Percentiles rank a stretch among this genome's conserved stretches.
These are phyloP conservation scores for Solanum corneliomulleri DNA, from an alignment of 257 asterid genomes.

Conservation along the genomic window DNA sequence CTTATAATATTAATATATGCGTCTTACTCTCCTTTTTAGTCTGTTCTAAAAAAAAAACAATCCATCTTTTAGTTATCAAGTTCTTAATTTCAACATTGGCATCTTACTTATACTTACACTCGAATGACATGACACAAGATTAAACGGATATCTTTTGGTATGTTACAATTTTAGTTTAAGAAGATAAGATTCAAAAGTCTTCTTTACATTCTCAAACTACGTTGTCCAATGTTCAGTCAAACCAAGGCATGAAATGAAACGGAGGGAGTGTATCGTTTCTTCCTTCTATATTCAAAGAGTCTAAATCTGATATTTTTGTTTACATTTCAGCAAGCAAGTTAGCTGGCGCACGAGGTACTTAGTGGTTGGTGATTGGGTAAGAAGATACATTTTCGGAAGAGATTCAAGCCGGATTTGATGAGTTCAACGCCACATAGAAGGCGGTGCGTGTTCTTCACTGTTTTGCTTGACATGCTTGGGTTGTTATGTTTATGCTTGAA, in stretches of 20 bases:
- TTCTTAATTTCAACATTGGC: not conserved
- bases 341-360: slow-evolving; percentile 89
- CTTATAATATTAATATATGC: not conserved
- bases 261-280: not conserved
- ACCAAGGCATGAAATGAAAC: not conserved
- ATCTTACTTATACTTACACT: not conserved
- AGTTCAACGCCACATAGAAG: not conserved
- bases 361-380: slow-evolving; percentile 83
- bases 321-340: slow-evolving; percentile 62
- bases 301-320: not conserved
- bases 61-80: not conserved
- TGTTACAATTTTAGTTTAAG: not conserved
- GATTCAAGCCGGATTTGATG: slow-evolving; percentile 72
- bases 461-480: not conserved
- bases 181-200: not conserved
- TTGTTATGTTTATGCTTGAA: not conserved
- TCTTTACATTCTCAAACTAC: not conserved
- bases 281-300: not conserved
- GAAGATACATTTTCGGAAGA: slow-evolving; percentile 81
- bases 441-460: not conserved
- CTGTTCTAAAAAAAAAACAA: not conserved
- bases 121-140: not conserved
- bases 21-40: not conserved
- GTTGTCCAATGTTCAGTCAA: not conserved
- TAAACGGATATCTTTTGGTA: not conserved